Conservation (phyloP, 768 basidiomycete genomes). For the Trametes maxima region DNA sequence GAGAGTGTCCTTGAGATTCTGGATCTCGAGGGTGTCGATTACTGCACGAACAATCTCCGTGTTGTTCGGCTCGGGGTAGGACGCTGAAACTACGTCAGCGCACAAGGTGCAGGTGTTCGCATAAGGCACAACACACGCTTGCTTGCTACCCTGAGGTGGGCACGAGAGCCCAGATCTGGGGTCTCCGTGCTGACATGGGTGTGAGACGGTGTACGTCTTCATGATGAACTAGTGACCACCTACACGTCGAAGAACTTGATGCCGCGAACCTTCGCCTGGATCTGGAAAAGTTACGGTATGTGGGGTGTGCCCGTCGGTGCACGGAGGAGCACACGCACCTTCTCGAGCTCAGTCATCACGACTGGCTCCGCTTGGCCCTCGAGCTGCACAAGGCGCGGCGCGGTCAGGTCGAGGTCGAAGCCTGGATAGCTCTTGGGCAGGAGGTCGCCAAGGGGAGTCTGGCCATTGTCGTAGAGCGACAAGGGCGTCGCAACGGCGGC, state of each 20-base stretch:
- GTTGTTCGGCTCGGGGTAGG: constrained; percentile 61
- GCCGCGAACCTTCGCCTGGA: constrained; percentile 75
- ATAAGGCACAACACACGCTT: constrained; percentile 40
- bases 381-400: constrained; percentile 74
- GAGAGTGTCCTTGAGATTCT: constrained; percentile 66
- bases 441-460: constrained; percentile 41
- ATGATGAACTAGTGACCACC: constrained; percentile 11
- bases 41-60: constrained; percentile 61
- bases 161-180: constrained; percentile 53
- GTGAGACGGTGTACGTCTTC: constrained; percentile 4
- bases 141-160: constrained; percentile 39
- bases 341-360: constrained; percentile 89
- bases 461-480: constrained; percentile 32
- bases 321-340: constrained; percentile 48
- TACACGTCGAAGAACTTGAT: constrained; percentile 89
- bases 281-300: constrained; percentile 44
- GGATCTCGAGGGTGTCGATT: constrained; percentile 64
- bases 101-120: constrained; percentile 17
- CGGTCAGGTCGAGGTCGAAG: constrained; percentile 73
- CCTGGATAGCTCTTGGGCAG: constrained; percentile 47
- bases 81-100: constrained; percentile 39
- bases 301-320: constrained; percentile 10
- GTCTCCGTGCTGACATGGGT: constrained; percentile 65
- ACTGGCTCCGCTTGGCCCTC: constrained; percentile 62
- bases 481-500: constrained; percentile 46